These are phyloP conservation scores for Pleurotus cornucopiae DNA, from an alignment of 768 basidiomycete genomes.

Conservation along the genomic window DNA sequence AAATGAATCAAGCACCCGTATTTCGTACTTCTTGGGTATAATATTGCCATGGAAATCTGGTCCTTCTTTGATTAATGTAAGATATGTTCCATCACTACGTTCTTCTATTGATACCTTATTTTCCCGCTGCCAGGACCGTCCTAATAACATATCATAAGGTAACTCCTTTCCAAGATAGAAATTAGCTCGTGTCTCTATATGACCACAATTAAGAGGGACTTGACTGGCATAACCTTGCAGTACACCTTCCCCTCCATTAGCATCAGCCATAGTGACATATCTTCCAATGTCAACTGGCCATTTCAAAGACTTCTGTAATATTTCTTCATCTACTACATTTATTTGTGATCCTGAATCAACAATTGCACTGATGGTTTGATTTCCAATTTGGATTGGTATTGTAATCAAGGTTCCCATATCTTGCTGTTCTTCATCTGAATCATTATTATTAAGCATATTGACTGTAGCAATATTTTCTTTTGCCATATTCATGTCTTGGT, in stretches of 20 bases:
- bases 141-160: conserved; percentile 17
- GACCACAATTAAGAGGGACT: conserved; percentile 19
- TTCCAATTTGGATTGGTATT: conserved; percentile 10
- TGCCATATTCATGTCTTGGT: no score
- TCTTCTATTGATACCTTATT: conserved; percentile 22
- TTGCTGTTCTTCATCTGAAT: not conserved
- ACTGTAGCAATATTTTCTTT: no score
- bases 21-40: not conserved
- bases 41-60: not conserved
- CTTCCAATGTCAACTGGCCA: conserved; percentile 13
- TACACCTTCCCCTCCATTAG: conserved; percentile 20
- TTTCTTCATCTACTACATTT: conserved; percentile 14
- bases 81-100: conserved; percentile 20
- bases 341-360: conserved; percentile 26
- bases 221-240: conserved; percentile 17
- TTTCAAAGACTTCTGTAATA: conserved; percentile 7
- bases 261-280: conserved; percentile 18
- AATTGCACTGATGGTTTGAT: conserved; percentile 12
- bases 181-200: conserved; percentile 13
- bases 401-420: conserved; percentile 10
- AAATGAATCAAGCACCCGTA: not conserved
- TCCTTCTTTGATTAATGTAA: conserved; percentile 14
- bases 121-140: conserved; percentile 20
- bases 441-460: not conserved
- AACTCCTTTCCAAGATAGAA: conserved; percentile 17